Conservation (phyloP, 2,329 filamentous ascomycete species). For the Aspergillus spinulosporus region DNA sequence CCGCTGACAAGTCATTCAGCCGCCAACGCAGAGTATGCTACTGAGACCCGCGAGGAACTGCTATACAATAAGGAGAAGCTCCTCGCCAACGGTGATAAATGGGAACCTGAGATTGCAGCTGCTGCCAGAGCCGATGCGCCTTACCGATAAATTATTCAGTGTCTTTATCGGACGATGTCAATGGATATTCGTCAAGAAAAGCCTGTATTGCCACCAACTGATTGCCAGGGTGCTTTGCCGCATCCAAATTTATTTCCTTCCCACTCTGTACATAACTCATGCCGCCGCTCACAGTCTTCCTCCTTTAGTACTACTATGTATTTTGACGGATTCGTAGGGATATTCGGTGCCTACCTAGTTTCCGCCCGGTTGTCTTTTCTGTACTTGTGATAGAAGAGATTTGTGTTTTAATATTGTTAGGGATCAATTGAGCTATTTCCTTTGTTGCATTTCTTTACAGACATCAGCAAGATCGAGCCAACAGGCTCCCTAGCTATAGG, state of each 20-base stretch:
- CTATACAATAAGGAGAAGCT: conserved; percentile 98
- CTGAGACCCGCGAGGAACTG: conserved; percentile 83
- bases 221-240: conserved; percentile 16
- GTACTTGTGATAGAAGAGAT: conserved; percentile 28
- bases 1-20: conserved; percentile 40
- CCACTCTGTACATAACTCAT: conserved; percentile 36
- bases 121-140: conserved; percentile 89
- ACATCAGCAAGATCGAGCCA: too few species aligned
- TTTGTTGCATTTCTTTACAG: conserved; percentile 8
- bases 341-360: conserved; percentile 9
- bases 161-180: conserved; percentile 11
- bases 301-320: conserved; percentile 32
- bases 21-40: conserved; percentile 73
- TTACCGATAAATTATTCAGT: conserved; percentile 65
- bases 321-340: conserved; percentile 30
- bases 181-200: conserved; percentile 8
- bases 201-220: conserved; percentile 9
- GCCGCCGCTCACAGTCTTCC: conserved; percentile 10
- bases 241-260: conserved; percentile 11
- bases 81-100: conserved; percentile 86
- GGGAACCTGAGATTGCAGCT: conserved; percentile 95
- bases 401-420: conserved; percentile 26
- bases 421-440: conserved; percentile 22
- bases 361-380: conserved; percentile 24
- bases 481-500: too few species aligned